A percentile compares a stretch with the other conserved stretches of the same genome.
These are phyloP conservation scores for Auxenochlorella pyrenoidosa DNA, from an alignment of 139 green algal species.

Conservation along the genomic window DNA sequence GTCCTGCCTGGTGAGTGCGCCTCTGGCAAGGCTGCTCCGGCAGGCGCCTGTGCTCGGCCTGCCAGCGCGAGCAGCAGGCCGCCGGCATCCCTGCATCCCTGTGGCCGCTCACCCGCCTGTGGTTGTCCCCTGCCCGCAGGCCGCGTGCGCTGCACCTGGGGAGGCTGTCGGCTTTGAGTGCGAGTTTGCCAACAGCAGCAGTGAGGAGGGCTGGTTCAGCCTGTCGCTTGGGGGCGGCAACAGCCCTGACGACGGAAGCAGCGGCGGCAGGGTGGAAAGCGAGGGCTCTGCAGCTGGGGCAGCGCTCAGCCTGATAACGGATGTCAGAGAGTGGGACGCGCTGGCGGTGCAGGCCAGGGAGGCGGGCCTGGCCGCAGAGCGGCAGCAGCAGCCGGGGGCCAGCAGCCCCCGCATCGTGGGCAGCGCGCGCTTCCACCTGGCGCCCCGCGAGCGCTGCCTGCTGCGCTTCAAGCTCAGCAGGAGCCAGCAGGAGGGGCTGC, in stretches of 20 bases:
- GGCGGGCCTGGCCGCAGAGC: background rate
- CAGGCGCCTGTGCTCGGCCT: too few relatives aligned
- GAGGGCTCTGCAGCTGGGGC: background rate
- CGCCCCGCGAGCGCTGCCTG: constrained; percentile 15
- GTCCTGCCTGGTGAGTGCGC: background rate
- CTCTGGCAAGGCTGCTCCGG: too few relatives aligned
- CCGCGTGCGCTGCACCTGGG: background rate
- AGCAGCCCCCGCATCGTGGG: background rate
- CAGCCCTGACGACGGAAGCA: background rate
- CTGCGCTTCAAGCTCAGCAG: constrained; percentile 10
- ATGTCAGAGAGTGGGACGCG: background rate
- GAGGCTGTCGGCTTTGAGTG: constrained; percentile 2
- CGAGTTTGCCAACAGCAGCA: constrained; percentile 16
- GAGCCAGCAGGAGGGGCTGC: background rate
- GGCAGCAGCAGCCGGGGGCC: background rate
- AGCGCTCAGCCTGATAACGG: background rate
- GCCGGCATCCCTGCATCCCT: too few relatives aligned
- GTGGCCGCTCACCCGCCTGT: too few relatives aligned
- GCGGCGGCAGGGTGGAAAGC: background rate
- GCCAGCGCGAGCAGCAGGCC: too few relatives aligned
- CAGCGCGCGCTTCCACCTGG: background rate
- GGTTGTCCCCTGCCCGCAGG: too few relatives aligned
- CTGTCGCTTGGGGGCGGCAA: background rate
- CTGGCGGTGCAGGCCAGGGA: background rate
- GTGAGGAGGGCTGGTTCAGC: background rate